A percentile compares a stretch with the other conserved stretches of the same genome.
Evolutionary conservation across 2,329 filamentous ascomycete genomes (phyloP).

Genomic region (Paecilomyces dactylethromorphus): DNA sequence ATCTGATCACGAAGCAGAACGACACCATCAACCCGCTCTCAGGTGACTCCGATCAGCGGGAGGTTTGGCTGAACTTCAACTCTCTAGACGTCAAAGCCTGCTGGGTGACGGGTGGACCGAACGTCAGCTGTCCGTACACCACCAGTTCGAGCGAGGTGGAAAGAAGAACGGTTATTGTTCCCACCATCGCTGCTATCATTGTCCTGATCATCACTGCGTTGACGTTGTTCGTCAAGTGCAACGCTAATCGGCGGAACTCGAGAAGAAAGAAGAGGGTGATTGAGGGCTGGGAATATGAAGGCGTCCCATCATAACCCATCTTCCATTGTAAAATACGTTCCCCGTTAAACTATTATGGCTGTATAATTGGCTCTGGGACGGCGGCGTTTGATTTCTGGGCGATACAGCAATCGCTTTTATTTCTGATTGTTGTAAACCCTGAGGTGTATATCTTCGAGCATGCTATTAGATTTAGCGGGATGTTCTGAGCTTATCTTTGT

Average conservation of each 20-base stretch:
- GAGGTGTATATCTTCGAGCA: no score
- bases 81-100: slow-evolving; percentile 50
- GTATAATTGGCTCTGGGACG: no score
- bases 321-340: background rate
- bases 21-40: slow-evolving; percentile 18
- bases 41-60: slow-evolving; percentile 18
- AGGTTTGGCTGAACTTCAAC: slow-evolving; percentile 57
- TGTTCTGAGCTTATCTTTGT: no score
- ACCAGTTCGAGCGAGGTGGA: slow-evolving; percentile 36
- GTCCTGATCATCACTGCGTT: slow-evolving; percentile 55
- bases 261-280: slow-evolving; percentile 45
- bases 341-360: no score
- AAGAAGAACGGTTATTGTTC: slow-evolving; percentile 50
- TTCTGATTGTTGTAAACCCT: no score
- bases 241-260: slow-evolving; percentile 52
- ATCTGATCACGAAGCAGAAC: slow-evolving; percentile 25
- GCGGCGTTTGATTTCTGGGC: no score
- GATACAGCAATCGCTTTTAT: no score
- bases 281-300: slow-evolving; percentile 60
- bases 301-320: slow-evolving; percentile 47
- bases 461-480: no score
- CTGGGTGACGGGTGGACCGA: slow-evolving; percentile 54
- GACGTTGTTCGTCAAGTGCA: slow-evolving; percentile 59
- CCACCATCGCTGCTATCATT: slow-evolving; percentile 56
- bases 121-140: slow-evolving; percentile 54